Evolutionary conservation across 73 alveolate species (phyloP), one percentile per base, ranked within the genome.

Genomic region (Paramecium tetraurelia): DNA sequence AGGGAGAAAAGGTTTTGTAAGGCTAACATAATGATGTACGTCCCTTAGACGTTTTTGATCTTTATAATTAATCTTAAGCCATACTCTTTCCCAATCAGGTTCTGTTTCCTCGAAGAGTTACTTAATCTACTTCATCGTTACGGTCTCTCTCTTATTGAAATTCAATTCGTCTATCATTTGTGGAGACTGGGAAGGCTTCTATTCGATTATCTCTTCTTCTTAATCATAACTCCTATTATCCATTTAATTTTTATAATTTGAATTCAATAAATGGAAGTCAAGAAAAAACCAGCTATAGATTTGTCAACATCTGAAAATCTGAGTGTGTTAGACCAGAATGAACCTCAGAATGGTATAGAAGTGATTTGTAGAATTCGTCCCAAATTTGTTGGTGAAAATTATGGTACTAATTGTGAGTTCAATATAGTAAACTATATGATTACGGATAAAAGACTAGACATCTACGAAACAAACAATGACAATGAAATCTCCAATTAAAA

Each of bases 51-150:
- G 48, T 68, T 35, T 68, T 68, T 68, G 48, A 68, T 68, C 85
- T 68, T 18, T 5, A 68, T 20, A 29, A 40, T 31, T 68, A 68
- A 68, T 7, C 27, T 2, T 31, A 12, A 68, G 24, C 3, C 0
- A 68, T 68, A 68, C 85, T 68, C 85, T 68, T 31, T 68, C 85
- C 85, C 85, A 68, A 22, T 68, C 85, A 12, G 85, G 85, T 68
- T 68, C 85, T 31, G 41, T 35, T 35, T 68, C 41, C 12, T 29
- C 85, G 16, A 68, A 68, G 53, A 68, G 48, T 35, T 68, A 29
- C 12, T 35, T 68, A 68, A 68, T 68, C 27, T 68, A 33, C 27
- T 68, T 68, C 85, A 68, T 68, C 24, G 85, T 68, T 31, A 68
- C 16, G 10, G 85, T 68, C 22, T 68, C 85, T 24, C 85, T 68